Base-by-base conservation (phyloP, 495 filamentous ascomycete genomes). In the Amphirosellinia nigrospora region DNA sequence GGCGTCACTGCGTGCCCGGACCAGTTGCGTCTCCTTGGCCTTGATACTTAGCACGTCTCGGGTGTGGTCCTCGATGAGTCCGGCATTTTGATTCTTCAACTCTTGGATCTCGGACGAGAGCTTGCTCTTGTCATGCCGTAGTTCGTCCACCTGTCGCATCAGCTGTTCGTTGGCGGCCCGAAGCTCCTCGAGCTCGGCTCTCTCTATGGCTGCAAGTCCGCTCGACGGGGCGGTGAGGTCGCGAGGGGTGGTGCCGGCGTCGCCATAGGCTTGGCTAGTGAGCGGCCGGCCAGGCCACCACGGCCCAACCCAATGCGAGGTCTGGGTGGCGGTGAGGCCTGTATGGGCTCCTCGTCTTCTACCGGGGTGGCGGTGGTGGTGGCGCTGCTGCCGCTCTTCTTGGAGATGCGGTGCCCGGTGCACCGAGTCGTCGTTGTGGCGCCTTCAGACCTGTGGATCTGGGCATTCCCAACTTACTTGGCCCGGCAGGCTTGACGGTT, bases 31-130 rank as follows among this genome's bases (percentile, higher is more conserved):
- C 78, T 98, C 96, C 79, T 99, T 99, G 41, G 96, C 96, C 72
- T 98, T 98, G 80, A 98, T 94, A 72, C 93, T 93, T 26, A 99
- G 86, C 11, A 97, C 93, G 76, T 98, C 96, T 61, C 95, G 85
- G 2, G 96, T 99, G 75, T 98, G 95, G 73, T 98, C 96, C 81
- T 99, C 96, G 62, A 98, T 98, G 19, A 98, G 85, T 72, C 97
- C 91, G 19, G 96, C 96, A 73, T 99, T 98, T 75, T 97, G 92
- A 72, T 97, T 94, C 78, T 95, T 93, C 2, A 98, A 85, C 77
- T 98, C 94, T 63, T 92, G 90, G 56, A 98, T 88, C 70, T 95
- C 91, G 0, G 91, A 94, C 50, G 85, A 86, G 11, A 95, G 83
- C 70, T 88, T 92, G 21, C 89, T 85, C 52, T 92, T 89, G 50